Base-by-base conservation (phyloP, 1,284 basidiomycete genomes). In the Schizophyllum commune region DNA sequence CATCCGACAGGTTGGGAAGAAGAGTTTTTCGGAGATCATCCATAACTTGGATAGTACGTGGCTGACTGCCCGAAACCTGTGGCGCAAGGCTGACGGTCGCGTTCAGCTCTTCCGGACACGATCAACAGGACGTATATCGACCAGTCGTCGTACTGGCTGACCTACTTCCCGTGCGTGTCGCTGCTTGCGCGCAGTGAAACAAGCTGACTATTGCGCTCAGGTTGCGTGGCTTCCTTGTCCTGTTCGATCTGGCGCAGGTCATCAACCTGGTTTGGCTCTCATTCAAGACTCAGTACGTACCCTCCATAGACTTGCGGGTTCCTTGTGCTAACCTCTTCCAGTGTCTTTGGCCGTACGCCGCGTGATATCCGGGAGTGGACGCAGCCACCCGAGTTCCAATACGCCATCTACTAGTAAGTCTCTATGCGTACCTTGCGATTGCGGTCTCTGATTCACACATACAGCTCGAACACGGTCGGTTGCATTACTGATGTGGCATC, bases 301-400 rank as follows among this genome's bases (percentile, higher is more conserved):
- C 33, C 39, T 56, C 27, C 32, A 20, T n/a, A 22, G 32, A n/a
- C 2, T n/a, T 22, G 5, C 7, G 19, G 6, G 22, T 6, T n/a
- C 53, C 9, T 9, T 54, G 6, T 17, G n/a, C 57, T 17, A 65
- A 9, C 17, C 19, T 52, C 60, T 51, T 61, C 8, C 59, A 92
- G 90, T 60, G 75, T 96, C 56, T 92, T 98, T 70, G 94, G 94
- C n/a, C 87, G 95, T 61, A 99, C 97, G 0, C 96, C 96, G 52
- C 86, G 97, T 67, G 95, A 98, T 69, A 94, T 98, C 61, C 84
- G 94, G 60, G 95, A 98, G 69, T 96, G 92, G 88, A 98, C 96
- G 5, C 91, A 96, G 71, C 96, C 96, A 11, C 92, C 92, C 4
- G 85, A 88, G 51, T 98, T 98, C 70, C 88, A 96, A 68, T 98